Conservation (phyloP, 306 rosid species). For the Fagus sylvatica region DNA sequence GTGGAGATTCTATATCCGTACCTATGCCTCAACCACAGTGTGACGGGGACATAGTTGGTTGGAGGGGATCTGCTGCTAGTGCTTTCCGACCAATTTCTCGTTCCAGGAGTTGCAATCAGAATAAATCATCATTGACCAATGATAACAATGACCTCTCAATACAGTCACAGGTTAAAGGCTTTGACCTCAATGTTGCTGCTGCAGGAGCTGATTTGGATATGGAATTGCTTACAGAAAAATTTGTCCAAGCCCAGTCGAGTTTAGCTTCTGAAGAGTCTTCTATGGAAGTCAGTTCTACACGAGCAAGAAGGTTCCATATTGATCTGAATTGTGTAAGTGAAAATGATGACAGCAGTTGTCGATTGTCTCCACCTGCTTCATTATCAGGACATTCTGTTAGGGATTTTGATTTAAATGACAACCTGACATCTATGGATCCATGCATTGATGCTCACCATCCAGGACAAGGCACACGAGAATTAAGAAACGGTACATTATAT, state of each 20-base stretch:
- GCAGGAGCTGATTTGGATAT: constrained; percentile 25
- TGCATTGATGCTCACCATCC: constrained; percentile 2
- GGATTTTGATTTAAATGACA: constrained; percentile 43
- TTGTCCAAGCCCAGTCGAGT: constrained; percentile 6
- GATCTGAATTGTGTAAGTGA: constrained; percentile 35
- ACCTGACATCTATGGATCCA: constrained; percentile 16
- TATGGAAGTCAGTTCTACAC: constrained; percentile 23
- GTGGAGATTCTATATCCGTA: constrained; percentile 21
- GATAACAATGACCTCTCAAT: constrained; percentile 6
- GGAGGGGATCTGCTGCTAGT: constrained; percentile 38
- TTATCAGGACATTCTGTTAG: constrained; percentile 17
- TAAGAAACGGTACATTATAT: background rate
- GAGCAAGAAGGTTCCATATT: constrained; percentile 23
- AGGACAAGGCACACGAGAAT: constrained; percentile 6
- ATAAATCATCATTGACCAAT: background rate
- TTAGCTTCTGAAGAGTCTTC: constrained; percentile 27
- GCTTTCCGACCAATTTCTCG: constrained; percentile 27
- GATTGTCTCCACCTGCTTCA: constrained; percentile 23
- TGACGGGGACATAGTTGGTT: constrained; percentile 22
- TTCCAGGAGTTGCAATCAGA: constrained; percentile 14
- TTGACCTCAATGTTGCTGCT: constrained; percentile 38
- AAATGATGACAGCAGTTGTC: constrained; percentile 17
- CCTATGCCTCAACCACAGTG: constrained; percentile 7
- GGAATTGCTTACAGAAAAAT: constrained; percentile 16
- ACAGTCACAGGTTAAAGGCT: constrained; percentile 1